phyloP scores from a whole-genome alignment of 306 rosid species.

The Trifolium repens region DNA sequence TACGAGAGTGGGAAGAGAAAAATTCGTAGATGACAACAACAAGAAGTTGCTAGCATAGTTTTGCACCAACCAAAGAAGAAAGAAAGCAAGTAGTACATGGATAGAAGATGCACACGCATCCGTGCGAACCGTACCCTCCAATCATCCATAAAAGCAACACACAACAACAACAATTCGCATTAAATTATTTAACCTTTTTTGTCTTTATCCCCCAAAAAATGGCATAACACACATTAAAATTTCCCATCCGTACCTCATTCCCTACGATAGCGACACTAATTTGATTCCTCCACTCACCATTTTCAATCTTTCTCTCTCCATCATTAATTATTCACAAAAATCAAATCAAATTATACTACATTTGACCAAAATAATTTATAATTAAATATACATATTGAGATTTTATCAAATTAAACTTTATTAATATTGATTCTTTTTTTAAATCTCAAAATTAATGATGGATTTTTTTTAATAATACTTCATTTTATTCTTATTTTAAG shows the following conservation, averaged over 20 bases:
- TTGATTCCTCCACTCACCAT: conserved; percentile 36
- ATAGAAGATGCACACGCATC: not conserved
- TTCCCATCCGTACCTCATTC: conserved; percentile 45
- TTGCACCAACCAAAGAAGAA: not conserved
- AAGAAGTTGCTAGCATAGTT: too few relatives aligned
- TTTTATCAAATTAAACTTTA: too few relatives aligned
- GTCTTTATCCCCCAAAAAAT: not conserved
- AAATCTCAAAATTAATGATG: too few relatives aligned
- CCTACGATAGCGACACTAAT: conserved; percentile 50
- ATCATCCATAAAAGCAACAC: not conserved
- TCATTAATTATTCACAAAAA: not conserved
- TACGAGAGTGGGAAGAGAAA: too few relatives aligned
- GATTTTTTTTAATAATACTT: too few relatives aligned
- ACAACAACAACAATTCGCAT: not conserved
- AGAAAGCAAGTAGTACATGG: too few relatives aligned
- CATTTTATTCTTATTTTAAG: too few relatives aligned
- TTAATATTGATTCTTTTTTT: too few relatives aligned
- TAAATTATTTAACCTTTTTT: conserved; percentile 5
- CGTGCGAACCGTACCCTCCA: conserved; percentile 48
- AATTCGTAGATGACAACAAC: too few relatives aligned
- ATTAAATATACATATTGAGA: too few relatives aligned
- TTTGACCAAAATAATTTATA: too few relatives aligned
- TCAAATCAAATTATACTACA: too few relatives aligned
- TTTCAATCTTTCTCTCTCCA: not conserved
- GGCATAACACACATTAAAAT: conserved; percentile 4